Evolutionary conservation across 306 rosid genomes (phyloP), one percentile per base, ranked within the genome.

Genomic region (Comarum palustre): DNA sequence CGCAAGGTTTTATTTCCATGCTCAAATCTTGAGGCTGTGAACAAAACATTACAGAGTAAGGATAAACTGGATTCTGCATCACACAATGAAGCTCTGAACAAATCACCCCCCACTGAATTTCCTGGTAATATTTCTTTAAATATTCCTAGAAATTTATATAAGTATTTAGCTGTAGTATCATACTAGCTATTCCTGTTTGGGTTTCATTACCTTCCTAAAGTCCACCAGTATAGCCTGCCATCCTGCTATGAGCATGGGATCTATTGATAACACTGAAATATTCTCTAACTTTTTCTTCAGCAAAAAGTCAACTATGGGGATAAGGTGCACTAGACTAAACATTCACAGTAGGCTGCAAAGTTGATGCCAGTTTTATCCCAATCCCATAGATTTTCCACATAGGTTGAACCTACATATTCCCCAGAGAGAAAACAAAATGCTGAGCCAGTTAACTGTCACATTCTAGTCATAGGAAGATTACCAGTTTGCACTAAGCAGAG

Each of bases 91-190:
- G 39, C 72, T 75, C 52, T 63, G n/a, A 59, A 68, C 54, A 24
- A 70, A 60, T 14, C 82, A 68, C 58, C 79, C 45, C 76, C 71
- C 55, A 69, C 85, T 68, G 68, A 36, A 78, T 77, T 67, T 50
- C 57, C 58, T 34, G 82, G 85, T 78, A 73, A 48, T 52, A 42
- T 59, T n/a, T 57, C 42, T 47, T 19, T 34, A 24, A 46, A 10
- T 57, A n/a, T n/a, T 50, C 3, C 20, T 27, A 57, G 20, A 29
- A 32, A 31, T 31, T 60, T 16, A 5, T 31, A 2, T 31, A 25
- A 4, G 22, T 59, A 8, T n/a, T 11, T 15, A 31, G 36, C 7
- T 17, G 20, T 5, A 29, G 8, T 5, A 15, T 14, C n/a, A 31
- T 7, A 27, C 3, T 25, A 29, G 39, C 10, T 59, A 57, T 59